Evolutionary conservation across 106 monocot species (phyloP), one percentile per base, ranked within the genome.

Genomic region (Dendrobium nobile): DNA sequence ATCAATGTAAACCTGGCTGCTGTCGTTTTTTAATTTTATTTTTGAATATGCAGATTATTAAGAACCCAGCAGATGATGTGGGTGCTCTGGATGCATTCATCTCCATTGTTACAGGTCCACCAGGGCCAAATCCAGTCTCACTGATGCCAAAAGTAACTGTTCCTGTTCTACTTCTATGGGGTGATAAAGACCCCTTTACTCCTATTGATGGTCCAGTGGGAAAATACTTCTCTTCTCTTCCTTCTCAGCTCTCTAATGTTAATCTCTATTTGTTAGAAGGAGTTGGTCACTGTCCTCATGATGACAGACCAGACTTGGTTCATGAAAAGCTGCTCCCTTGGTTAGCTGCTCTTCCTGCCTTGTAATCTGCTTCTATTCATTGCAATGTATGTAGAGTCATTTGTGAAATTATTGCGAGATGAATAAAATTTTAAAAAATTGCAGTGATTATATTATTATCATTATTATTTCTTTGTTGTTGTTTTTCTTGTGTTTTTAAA

Each of bases 241-340:
- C 98, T 73, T 81, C 87, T 41, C 80, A 84, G 51, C 76, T 87
- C 9, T 54, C 94, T 54, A 98, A 98, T 81, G 84, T 98, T 18
- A 79, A 64, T 26, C 87, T 98, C 33, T 24, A 87, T 81, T 80
- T 92, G 19, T 85, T 98, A 16, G 84, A 88, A 70, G 92, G 95
- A 56, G 94, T 95, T 37, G 98, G 98, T 15, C 98, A 98, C 55
- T 98, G 98, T 70, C 98, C 94, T 17, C 98, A 98, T 84, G 98
- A 98, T 80, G 94, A 98, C 67, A 90, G 86, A 75, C 93, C 96
- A 40, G 93, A 91, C 3, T 78, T 92, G 73, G 96, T 96, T 59
- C 93, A 93, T 85, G 90, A 87, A 59, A 93, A 88, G 82, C 80
- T 96, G 33, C 87, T 96, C 17, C 93, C 96, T 40, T 96, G 96